Base-by-base conservation (phyloP, 2,329 filamentous ascomycete genomes). In the Teratosphaeria destructans region DNA sequence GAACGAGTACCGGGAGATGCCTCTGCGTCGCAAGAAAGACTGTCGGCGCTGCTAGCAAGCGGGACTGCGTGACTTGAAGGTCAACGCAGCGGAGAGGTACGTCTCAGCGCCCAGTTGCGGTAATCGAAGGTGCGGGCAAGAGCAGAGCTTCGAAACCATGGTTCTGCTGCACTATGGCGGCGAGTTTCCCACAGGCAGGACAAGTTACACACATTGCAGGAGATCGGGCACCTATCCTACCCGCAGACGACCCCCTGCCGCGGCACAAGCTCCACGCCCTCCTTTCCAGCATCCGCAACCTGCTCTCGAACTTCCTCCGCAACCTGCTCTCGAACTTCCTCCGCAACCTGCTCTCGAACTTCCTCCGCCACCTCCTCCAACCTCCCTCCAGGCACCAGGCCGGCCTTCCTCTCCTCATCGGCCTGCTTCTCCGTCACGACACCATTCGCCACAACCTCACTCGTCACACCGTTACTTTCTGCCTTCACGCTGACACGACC, bases 171-270 rank as follows among this genome's bases (percentile, higher is more conserved):
- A 14, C 11, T 1, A 2, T 43, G 16, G 37, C 37, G 11, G 11
- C 37, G 12, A 43, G 11, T 43, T 14, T n/a, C 16, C 16, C 2
- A 5, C 16, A 5, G 37, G 37, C 37, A 43, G 11, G 29, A 2
- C 37, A n/a, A 14, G 11, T 16, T 5, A 5, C 37, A 43, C 5
- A n/a, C 37, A 5, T 10, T 14, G 16, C 37, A 43, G 37, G 16
- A 16, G 39, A n/a, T 11, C 7, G 10, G 43, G n/a, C 16, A 26
- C n/a, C 1, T n/a, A n/a, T 49, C 10, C n/a, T 19, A 78, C 10
- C 76, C 76, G 68, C 74, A 78, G 8, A 79, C 75, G 60, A 78
- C 62, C 2, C 76, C 76, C 59, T 77, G 75, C 62, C 70, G 75
- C n/a, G 74, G 75, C 62, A 76, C 69, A 64, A 77, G 75, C 4